Percentiles rank a stretch among this genome's conserved stretches.
These are phyloP conservation scores for Tricholoma sp. DNA, from an alignment of 768 basidiomycete genomes.

Conservation along the genomic window DNA sequence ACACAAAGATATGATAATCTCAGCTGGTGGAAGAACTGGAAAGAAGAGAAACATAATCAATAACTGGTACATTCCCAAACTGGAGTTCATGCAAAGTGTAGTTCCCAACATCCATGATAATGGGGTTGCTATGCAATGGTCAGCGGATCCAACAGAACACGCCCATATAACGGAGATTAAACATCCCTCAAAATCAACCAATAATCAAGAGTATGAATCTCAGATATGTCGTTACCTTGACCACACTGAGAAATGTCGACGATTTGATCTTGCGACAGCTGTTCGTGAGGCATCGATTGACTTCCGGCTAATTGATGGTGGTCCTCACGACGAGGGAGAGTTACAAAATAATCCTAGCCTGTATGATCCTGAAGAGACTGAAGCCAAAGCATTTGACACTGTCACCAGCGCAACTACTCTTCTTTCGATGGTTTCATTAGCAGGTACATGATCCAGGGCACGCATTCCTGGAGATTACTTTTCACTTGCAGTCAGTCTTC, in stretches of 20 bases:
- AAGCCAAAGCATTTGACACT: background rate
- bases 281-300: constrained; percentile 8
- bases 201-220: constrained; percentile 26
- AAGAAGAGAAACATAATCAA: constrained; percentile 18
- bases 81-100: constrained; percentile 30
- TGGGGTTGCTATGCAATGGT: constrained; percentile 30
- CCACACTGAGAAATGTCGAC: constrained; percentile 20
- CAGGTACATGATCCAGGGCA: background rate
- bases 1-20: constrained; percentile 29
- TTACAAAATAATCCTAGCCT: background rate
- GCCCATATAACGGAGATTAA: constrained; percentile 29
- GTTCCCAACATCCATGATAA: constrained; percentile 18
- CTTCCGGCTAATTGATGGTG: background rate
- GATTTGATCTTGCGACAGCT: constrained; percentile 7
- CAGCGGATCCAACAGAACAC: constrained; percentile 30
- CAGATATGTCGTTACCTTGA: constrained; percentile 31
- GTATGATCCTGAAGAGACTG: background rate
- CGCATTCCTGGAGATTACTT: constrained; percentile 3
- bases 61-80: constrained; percentile 40
- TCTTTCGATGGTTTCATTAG: background rate
- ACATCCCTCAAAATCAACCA: constrained; percentile 22
- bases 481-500: background rate
- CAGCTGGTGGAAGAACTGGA: constrained; percentile 16
- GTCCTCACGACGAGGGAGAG: background rate
- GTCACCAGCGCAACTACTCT: background rate